Base-by-base conservation (phyloP, 2,329 filamentous ascomycete species). In the Exophiala dermatitidis region DNA sequence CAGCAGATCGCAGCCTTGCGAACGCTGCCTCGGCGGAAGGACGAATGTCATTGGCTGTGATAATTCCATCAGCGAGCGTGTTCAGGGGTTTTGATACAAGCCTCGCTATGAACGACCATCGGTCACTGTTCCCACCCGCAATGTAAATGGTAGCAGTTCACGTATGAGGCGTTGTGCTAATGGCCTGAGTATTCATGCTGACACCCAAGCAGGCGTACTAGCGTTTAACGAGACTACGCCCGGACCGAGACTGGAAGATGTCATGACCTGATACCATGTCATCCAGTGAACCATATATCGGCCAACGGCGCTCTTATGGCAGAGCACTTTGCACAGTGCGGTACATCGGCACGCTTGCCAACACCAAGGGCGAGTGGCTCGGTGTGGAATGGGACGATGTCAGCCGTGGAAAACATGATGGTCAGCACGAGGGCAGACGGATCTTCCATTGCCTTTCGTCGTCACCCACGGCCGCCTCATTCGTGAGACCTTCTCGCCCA, bases 351-450 rank as follows among this genome's bases (percentile, higher is more conserved):
- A 69, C 78, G 33, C 85, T 97, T 5, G 77, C 81, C 47, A 87
- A 86, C 61, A 90, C 89, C 5, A 77, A 80, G 41, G 88, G 89
- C 46, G 75, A 79, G 58, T 97, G 91, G 90, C 78, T 97, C 33
- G 93, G 93, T 44, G 88, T 97, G 45, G 93, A 98, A 77, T 98
- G 93, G 93, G 91, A 97, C 71, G 88, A 96, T 68, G 74, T 83
- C 52, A 78, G 76, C 36, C 80, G 90, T 64, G 93, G 93, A 57
- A 97, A 96, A 74, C 90, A 98, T 71, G 81, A 91, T 65, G 93
- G 93, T 54, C 83, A 85, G 56, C 83, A 94, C 70, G 83, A 86
- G 59, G 88, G 86, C 55, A 76, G 79, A 57, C 82, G 80, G 57
- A 95, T 96, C 67, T 97, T 97, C 65, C 74, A 77, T 62, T 95